Evolutionary conservation across 2,329 filamentous ascomycete species (phyloP).

Genomic region (Aureobasidium sp.): DNA sequence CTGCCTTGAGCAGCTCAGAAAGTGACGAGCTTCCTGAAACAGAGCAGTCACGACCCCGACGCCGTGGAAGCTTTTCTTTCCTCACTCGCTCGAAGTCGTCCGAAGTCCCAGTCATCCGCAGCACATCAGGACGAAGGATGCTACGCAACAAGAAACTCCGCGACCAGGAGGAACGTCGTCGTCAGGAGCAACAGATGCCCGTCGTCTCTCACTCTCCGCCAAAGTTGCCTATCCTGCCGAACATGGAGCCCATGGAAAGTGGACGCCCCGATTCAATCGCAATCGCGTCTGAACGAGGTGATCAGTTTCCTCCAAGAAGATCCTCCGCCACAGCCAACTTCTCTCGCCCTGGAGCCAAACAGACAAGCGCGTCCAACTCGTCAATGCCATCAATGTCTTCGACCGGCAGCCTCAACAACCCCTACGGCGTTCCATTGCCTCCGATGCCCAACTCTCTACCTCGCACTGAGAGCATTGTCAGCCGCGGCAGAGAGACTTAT

Average conservation of each 20-base stretch:
- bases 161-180: constrained; percentile 45
- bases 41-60: constrained; percentile 6
- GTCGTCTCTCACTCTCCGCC: constrained; percentile 52
- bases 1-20: constrained; percentile 8
- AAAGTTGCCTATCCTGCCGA: constrained; percentile 46
- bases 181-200: constrained; percentile 47
- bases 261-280: constrained; percentile 59
- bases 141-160: constrained; percentile 36
- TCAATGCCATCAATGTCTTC: constrained; percentile 12
- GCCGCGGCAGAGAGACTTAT: constrained; percentile 93
- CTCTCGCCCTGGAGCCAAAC: constrained; percentile 29
- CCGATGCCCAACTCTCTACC: constrained; percentile 32
- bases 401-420: constrained; percentile 15
- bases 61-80: constrained; percentile 17
- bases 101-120: constrained; percentile 17
- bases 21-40: neutral
- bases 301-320: constrained; percentile 26
- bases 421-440: constrained; percentile 24
- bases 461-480: constrained; percentile 88
- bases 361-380: neutral
- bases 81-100: constrained; percentile 17
- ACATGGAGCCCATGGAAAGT: constrained; percentile 54
- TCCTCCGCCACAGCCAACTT: constrained; percentile 27
- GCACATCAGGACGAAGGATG: constrained; percentile 21
- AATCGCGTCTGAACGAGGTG: constrained; percentile 46